Base-by-base conservation (phyloP, 352 stramenopile genomes). In the Pythium utonaiense region DNA sequence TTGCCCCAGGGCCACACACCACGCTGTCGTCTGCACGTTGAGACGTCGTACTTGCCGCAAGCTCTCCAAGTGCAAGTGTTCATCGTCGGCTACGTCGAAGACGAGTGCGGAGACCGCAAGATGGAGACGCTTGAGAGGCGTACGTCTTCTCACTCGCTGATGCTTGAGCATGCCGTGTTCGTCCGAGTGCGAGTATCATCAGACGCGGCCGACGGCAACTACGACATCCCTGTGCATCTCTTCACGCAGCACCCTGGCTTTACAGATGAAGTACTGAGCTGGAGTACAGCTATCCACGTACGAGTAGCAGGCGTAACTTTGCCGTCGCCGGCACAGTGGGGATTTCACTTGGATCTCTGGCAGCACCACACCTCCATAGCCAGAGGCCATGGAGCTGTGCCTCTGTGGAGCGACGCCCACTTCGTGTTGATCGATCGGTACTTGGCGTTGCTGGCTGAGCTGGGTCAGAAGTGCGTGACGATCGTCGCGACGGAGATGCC, bases 311-410 rank as follows among this genome's bases (percentile, higher is more conserved):
- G 75, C 48, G 69, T 91, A 1, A 53, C 64, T 19, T 70, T 93
- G 5, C 78, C 80, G 4, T 42, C 60, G 6, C 80, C 83, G 1
- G 62, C 33, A 10, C 64, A 81, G 17, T 91, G 75, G 69, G 51
- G 33, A 3, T 93, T 93, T 64, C 78, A 88, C 63, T 54, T 93
- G 54, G 83, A 93, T 64, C 62, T 92, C 16, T 92, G 83, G 83
- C 83, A 93, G 54, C 83, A 93, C 50, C 73, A 77, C 53, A 80
- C 75, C 28, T 80, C 80, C 0, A 69, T 93, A 25, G 83, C 80
- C 1, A 71, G 80, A 16, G 69, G 60, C 7, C 80, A 92, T 59
- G 53, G 62, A 1, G 41, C 41, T 28, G 77, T 72, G 10, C 28
- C 69, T 21, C 58, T 91, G 25, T 92, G 83, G 83, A 88, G 79